Evolutionary conservation across 139 green algal genomes (phyloP).

Genomic region (Tetradesmus obliquus): DNA sequence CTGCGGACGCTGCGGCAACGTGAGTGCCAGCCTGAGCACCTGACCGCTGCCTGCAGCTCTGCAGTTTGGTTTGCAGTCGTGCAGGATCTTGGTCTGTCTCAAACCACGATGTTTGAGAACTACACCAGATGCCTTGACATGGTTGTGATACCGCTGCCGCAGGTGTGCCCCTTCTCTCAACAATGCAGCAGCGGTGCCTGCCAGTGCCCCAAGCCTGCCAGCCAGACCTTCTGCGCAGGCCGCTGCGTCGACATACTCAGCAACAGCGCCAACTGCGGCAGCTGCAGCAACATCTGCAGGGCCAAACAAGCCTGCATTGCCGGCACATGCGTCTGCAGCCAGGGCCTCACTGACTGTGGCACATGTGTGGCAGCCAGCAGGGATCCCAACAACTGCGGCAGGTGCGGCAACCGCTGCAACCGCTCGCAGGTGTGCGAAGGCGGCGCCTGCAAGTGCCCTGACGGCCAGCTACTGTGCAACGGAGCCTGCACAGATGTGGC

Average conservation of each 20-base stretch:
- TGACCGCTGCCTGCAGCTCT: no score
- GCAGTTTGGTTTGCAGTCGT: no score
- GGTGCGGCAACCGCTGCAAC: not conserved
- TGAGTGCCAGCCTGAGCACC: not conserved
- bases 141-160: not conserved
- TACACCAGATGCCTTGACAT: no score
- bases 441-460: not conserved
- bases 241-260: not conserved
- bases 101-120: no score
- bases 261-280: not conserved
- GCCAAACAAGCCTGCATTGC: not conserved
- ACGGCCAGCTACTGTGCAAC: not conserved
- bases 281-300: not conserved
- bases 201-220: not conserved
- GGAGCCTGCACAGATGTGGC: not conserved
- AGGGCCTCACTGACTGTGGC: not conserved
- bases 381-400: not conserved
- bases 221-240: not conserved
- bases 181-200: not conserved
- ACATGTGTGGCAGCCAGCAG: not conserved
- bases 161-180: not conserved
- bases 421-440: not conserved
- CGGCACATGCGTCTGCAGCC: not conserved
- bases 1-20: not conserved
- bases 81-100: no score